Conservation (phyloP, 805 yeast genomes). For the Brettanomyces custersianus region DNA sequence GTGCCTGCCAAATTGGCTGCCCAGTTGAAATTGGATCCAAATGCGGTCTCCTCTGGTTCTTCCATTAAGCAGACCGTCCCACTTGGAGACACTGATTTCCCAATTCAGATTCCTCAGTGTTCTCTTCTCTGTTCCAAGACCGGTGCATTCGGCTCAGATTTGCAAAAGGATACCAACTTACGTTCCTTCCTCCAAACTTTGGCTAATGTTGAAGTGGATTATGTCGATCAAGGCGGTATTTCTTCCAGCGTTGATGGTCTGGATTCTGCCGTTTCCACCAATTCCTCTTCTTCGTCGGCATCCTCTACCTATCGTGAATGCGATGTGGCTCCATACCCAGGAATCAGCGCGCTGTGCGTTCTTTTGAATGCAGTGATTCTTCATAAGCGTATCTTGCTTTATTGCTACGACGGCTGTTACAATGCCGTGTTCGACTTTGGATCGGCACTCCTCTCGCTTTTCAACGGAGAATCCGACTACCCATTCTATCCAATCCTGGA, state of each 20-base stretch:
- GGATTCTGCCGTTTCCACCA: too few relatives aligned
- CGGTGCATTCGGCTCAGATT: conserved; percentile 23
- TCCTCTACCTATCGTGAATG: conserved; percentile 4
- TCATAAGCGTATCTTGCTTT: conserved; percentile 33
- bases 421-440: conserved; percentile 37
- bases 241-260: too few relatives aligned
- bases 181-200: conserved; percentile 12
- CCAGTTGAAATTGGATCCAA: conserved; percentile 9
- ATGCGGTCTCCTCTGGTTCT: conserved; percentile 3
- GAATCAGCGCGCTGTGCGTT: conserved; percentile 26
- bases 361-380: conserved; percentile 40
- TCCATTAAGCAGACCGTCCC: conserved; percentile 15
- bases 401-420: conserved; percentile 34
- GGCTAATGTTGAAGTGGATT: conserved; percentile 4
- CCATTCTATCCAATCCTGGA: conserved; percentile 45
- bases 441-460: conserved; percentile 30
- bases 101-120: conserved; percentile 22
- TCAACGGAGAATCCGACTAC: conserved; percentile 21
- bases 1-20: conserved; percentile 4
- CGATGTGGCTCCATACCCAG: conserved; percentile 14
- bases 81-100: conserved; percentile 16
- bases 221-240: background rate
- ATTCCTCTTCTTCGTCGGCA: too few relatives aligned
- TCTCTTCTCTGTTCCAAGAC: conserved; percentile 19
- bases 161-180: conserved; percentile 20